phyloP scores from a whole-genome alignment of 768 basidiomycete species.

The Hypholoma sublateritium region DNA sequence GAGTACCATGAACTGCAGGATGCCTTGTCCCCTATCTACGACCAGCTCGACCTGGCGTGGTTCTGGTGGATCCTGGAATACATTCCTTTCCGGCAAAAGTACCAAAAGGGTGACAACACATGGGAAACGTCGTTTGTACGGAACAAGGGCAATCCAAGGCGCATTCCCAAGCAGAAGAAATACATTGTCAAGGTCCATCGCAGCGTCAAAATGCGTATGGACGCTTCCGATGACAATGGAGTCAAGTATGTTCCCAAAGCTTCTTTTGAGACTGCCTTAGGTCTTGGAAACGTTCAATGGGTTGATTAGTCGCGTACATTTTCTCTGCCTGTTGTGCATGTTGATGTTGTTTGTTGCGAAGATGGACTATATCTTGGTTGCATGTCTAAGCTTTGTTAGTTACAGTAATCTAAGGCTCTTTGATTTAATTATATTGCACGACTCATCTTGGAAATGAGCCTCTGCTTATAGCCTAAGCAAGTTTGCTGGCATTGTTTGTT shows the following conservation, averaged over 20 bases:
- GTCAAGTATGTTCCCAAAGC: slow-evolving; percentile 37
- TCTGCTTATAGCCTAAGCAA: no score
- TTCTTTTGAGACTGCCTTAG: slow-evolving; percentile 3
- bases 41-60: slow-evolving; percentile 41
- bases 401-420: no score
- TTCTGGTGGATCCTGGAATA: slow-evolving; percentile 45
- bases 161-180: slow-evolving; percentile 30
- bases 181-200: slow-evolving; percentile 44
- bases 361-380: no score
- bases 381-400: no score
- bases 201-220: slow-evolving; percentile 54
- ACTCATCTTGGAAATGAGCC: no score
- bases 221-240: slow-evolving; percentile 32
- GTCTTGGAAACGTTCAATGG: not conserved
- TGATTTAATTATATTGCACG: no score
- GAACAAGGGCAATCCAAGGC: slow-evolving; percentile 38
- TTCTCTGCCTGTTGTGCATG: not conserved
- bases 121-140: slow-evolving; percentile 10
- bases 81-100: slow-evolving; percentile 30
- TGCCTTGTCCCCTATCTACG: slow-evolving; percentile 43
- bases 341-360: no score
- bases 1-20: slow-evolving; percentile 53
- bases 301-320: not conserved
- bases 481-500: no score
- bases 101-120: slow-evolving; percentile 29